Evolutionary conservation across 257 asterid species (phyloP).

Genomic region (Solanum sejunctum): DNA sequence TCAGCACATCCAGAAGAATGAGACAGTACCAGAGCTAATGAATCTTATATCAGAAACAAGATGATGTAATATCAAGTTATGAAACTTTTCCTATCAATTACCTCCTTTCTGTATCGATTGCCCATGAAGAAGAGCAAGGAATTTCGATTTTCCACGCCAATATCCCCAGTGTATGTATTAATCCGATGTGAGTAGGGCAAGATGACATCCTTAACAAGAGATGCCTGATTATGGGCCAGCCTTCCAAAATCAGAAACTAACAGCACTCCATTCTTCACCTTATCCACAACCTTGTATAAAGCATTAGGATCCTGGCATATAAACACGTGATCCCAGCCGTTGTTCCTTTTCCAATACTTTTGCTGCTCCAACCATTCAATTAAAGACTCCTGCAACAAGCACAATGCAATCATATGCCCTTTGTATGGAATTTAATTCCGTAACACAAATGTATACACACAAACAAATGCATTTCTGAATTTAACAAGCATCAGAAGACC

Average conservation of each 20-base stretch:
- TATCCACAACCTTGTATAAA: constrained; percentile 66
- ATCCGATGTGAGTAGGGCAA: constrained; percentile 88
- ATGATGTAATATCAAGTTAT: neutral
- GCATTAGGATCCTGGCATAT: constrained; percentile 99
- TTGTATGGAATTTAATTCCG: neutral
- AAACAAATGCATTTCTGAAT: neutral
- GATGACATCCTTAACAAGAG: constrained; percentile 86
- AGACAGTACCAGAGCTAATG: neutral
- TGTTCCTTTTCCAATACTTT: constrained; percentile 78
- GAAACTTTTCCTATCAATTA: constrained; percentile 2
- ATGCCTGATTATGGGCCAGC: constrained; percentile 67
- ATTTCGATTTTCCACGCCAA: constrained; percentile 61
- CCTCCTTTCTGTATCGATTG: constrained; percentile 92
- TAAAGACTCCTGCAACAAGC: constrained; percentile 61
- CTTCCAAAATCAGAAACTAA: constrained; percentile 98
- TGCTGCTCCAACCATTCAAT: constrained; percentile 87
- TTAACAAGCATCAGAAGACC: neutral
- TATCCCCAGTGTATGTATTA: constrained; percentile 66
- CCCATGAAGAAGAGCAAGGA: constrained; percentile 95
- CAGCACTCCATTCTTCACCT: constrained; percentile 79
- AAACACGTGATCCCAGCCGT: constrained; percentile 94
- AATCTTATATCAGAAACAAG: neutral
- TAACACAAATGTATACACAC: neutral
- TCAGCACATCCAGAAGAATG: neutral
- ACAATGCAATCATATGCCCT: neutral